These are phyloP conservation scores for Ogataea pignaliae DNA, from an alignment of 805 yeast species.

Conservation along the genomic window DNA sequence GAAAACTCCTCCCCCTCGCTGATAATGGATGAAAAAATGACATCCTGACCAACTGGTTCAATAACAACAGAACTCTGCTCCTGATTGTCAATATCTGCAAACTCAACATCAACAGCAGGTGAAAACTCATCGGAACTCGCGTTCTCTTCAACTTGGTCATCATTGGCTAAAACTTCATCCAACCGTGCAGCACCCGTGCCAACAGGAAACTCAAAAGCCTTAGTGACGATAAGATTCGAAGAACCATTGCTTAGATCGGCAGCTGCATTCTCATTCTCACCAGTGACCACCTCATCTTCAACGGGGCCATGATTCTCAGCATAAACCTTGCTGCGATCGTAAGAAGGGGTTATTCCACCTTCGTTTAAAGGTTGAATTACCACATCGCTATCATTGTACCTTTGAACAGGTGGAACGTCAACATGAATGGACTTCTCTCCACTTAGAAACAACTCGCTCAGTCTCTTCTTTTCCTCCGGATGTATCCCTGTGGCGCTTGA, in stretches of 20 bases:
- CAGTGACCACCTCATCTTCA: not conserved
- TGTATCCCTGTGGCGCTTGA: too few species aligned
- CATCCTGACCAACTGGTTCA: too few species aligned
- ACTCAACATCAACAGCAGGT: slow-evolving; percentile 2
- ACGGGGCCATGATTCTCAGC: not conserved
- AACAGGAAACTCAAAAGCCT: slow-evolving; percentile 26
- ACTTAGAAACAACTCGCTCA: not conserved
- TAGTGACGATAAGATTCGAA: slow-evolving; percentile 26
- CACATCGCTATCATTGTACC: not conserved
- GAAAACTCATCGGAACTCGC: not conserved
- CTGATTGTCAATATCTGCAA: slow-evolving; percentile 5
- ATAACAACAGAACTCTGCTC: too few species aligned
- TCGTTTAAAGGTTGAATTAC: not conserved
- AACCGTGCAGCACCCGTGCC: not conserved
- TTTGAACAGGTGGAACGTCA: not conserved
- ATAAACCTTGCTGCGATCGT: not conserved
- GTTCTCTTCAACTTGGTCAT: not conserved
- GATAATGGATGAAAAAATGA: too few species aligned
- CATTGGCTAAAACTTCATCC: too few species aligned
- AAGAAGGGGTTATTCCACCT: too few species aligned
- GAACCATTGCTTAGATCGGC: slow-evolving; percentile 8
- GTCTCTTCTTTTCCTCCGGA: not conserved
- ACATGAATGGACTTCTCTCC: not conserved
- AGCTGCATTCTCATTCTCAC: not conserved
- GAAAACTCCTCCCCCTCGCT: too few species aligned